Evolutionary conservation across 1,139 yeast genomes (phyloP).

Genomic region (Meyerozyma sp.): DNA sequence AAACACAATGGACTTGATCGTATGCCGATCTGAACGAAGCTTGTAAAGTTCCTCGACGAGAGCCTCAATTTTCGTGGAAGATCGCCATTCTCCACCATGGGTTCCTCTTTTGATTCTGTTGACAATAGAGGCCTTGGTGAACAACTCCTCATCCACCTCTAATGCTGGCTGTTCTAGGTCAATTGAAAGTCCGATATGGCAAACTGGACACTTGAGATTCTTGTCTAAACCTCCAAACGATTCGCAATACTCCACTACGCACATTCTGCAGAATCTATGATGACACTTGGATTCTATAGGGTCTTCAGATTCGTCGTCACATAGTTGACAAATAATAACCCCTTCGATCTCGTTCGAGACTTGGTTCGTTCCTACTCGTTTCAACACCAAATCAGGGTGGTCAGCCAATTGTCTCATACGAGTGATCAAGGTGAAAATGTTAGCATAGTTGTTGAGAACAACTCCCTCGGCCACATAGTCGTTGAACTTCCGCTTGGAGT

Average conservation of each 20-base stretch:
- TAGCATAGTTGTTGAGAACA: slow-evolving; percentile 90
- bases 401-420: slow-evolving; percentile 97
- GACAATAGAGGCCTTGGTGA: slow-evolving; percentile 78
- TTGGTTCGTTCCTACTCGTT: slow-evolving; percentile 49
- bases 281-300: slow-evolving; percentile 93
- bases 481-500: slow-evolving; percentile 79
- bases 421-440: slow-evolving; percentile 90
- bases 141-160: slow-evolving; percentile 62
- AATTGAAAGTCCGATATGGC: slow-evolving; percentile 87
- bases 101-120: slow-evolving; percentile 75
- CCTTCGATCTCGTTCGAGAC: slow-evolving; percentile 40
- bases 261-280: slow-evolving; percentile 87
- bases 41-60: slow-evolving; percentile 87
- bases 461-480: slow-evolving; percentile 93
- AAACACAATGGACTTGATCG: slow-evolving; percentile 92
- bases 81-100: slow-evolving; percentile 77
- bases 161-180: slow-evolving; percentile 86
- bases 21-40: slow-evolving; percentile 76
- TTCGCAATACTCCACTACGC: slow-evolving; percentile 84
- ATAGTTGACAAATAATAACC: slow-evolving; percentile 79
- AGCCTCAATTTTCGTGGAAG: slow-evolving; percentile 95
- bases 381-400: slow-evolving; percentile 91
- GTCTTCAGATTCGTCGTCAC: slow-evolving; percentile 98
- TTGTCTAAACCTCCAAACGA: slow-evolving; percentile 63
- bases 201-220: slow-evolving; percentile 84